Base-by-base conservation (phyloP, 164 flowering plant species). In the Taxillus chinensis region DNA sequence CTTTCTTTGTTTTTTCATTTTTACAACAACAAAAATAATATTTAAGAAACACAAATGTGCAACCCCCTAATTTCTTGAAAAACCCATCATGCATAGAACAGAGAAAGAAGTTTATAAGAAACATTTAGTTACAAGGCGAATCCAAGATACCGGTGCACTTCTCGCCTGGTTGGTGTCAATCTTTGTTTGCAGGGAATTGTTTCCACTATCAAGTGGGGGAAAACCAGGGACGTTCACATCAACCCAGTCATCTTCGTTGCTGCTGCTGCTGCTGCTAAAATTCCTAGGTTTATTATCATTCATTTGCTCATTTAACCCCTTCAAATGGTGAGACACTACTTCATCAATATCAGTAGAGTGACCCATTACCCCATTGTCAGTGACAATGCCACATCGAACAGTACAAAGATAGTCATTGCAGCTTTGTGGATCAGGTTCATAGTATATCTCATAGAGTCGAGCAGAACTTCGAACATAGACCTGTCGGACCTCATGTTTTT, bases 401-500 rank as follows among this genome's bases (percentile, higher is more conserved):
- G 98, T 89, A 68, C 89, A 92, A 5, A 92, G 86, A 77, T 89
- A 93, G 69, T 90, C 98, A 68, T 75, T 78, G 60, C 16, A 57
- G 60, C 73, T 71, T 41, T 67, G 70, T 42, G 55, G 57, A 51
- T 75, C 62, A 52, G 73, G 42, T 15, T 81, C 69, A 71, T 74
- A 83, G 64, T 90, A 92, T 66, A 92, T 82, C 76, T 92, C 98
- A 67, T 80, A 92, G 7, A 82, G 74, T 60, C 90, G 82, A 62
- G 96, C 93, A 40, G 86, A 83, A 64, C 96, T 92, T 46, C 89
- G 74, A 62, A 92, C 82, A 74, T 92, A 92, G 39, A 93, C 79
- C 79, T 84, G 96, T 48, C 76, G 60, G 57, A 86, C 69, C 69
- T 86, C 92, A 66, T 84, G 80, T 55, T 73, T 74, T 54, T 83